These are phyloP conservation scores for Pichia sp. DNA, from an alignment of 1,139 yeast genomes.

Conservation along the genomic window DNA sequence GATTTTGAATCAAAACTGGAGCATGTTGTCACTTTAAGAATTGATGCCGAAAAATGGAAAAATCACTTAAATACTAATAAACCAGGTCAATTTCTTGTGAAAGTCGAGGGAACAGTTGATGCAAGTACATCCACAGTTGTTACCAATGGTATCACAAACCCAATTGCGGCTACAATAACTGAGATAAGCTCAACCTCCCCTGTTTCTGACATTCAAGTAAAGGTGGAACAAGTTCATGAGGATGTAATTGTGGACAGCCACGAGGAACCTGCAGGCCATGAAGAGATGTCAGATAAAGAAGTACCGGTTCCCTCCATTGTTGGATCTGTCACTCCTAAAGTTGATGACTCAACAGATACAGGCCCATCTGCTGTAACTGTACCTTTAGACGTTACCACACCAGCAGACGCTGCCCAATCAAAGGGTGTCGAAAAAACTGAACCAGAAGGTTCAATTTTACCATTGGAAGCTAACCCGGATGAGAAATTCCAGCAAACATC, in stretches of 20 bases:
- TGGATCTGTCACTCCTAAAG: not conserved
- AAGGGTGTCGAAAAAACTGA: too few species aligned
- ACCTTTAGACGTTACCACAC: too few species aligned
- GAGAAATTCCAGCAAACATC: too few species aligned
- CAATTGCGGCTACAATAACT: too few species aligned
- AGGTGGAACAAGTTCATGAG: not conserved
- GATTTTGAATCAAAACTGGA: not conserved
- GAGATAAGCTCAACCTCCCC: not conserved
- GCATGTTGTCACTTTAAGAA: slow-evolving; percentile 11
- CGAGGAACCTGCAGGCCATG: not conserved
- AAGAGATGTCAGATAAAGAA: not conserved
- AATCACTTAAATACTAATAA: not conserved
- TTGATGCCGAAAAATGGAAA: slow-evolving; percentile 11
- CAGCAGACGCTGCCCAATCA: too few species aligned
- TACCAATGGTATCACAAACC: too few species aligned
- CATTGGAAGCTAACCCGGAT: too few species aligned
- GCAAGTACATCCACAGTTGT: not conserved
- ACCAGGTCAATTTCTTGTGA: not conserved
- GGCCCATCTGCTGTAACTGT: too few species aligned
- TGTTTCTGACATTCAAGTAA: too few species aligned
- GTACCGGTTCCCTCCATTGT: not conserved
- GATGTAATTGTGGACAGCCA: too few species aligned
- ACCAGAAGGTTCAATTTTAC: too few species aligned
- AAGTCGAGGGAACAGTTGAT: slow-evolving; percentile 3
- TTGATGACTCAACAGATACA: not conserved